phyloP scores from a whole-genome alignment of 768 basidiomycete genomes.

The Podaxis sp. region DNA sequence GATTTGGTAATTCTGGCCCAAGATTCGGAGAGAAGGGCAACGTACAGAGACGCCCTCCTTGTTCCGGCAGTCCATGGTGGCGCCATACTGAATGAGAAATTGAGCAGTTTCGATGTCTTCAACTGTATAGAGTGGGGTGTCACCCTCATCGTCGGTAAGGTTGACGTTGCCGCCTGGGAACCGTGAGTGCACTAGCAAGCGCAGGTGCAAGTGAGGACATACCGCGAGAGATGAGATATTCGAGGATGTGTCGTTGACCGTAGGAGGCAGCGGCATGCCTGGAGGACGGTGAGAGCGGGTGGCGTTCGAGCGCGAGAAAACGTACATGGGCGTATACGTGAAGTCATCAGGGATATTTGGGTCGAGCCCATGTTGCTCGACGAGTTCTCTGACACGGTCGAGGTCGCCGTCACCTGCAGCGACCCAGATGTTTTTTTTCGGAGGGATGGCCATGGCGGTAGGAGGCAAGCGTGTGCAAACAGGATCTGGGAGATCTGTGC shows the following conservation, averaged over 20 bases:
- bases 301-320: constrained; percentile 12
- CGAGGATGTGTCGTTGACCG: constrained; percentile 69
- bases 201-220: constrained; percentile 8
- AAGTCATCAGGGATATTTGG: constrained; percentile 67
- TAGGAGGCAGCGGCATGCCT: constrained; percentile 97
- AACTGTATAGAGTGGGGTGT: constrained; percentile 89
- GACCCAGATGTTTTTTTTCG: constrained; percentile 82
- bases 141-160: constrained; percentile 79
- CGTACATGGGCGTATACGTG: constrained; percentile 82
- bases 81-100: constrained; percentile 78
- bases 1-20: constrained; percentile 8
- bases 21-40: constrained; percentile 13
- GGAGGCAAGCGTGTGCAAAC: constrained; percentile 20
- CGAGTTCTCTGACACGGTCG: constrained; percentile 58
- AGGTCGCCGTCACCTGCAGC: constrained; percentile 91
- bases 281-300: constrained; percentile 15
- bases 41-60: constrained; percentile 72
- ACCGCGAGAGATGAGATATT: constrained; percentile 77
- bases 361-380: constrained; percentile 45
- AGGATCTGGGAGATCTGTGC: constrained; percentile 14
- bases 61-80: constrained; percentile 58
- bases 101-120: constrained; percentile 76
- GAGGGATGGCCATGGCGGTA: constrained; percentile 16
- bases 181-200: constrained; percentile 5
- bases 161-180: constrained; percentile 80